phyloP scores from a whole-genome alignment of 1,139 yeast genomes.

The Geotrichum siamense region DNA sequence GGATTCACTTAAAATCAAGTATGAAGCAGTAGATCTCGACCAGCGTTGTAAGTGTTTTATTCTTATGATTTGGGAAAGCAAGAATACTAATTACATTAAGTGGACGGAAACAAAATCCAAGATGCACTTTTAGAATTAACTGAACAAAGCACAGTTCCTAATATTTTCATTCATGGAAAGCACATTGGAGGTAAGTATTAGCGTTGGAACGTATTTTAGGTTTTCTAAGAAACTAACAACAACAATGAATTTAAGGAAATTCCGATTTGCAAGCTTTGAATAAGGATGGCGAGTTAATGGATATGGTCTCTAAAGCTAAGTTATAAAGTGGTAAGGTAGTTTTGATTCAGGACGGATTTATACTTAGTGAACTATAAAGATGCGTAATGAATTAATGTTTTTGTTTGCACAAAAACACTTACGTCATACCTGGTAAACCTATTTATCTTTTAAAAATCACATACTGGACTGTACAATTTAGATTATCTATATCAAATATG shows the following conservation, averaged over 20 bases:
- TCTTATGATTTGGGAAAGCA: neutral
- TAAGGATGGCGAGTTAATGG: constrained; percentile 37
- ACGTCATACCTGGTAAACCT: too few relatives aligned
- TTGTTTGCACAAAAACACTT: too few relatives aligned
- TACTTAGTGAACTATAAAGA: too few relatives aligned
- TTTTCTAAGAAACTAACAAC: neutral
- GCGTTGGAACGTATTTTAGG: neutral
- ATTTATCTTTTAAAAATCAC: too few relatives aligned
- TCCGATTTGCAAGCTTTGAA: constrained; percentile 66
- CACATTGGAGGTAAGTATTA: constrained; percentile 78
- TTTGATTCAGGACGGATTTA: too few relatives aligned
- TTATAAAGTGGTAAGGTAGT: too few relatives aligned
- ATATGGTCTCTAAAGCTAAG: too few relatives aligned
- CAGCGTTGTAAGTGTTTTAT: constrained; percentile 4
- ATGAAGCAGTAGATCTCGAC: constrained; percentile 16
- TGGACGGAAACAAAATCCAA: constrained; percentile 66
- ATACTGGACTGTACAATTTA: too few relatives aligned
- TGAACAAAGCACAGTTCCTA: constrained; percentile 92
- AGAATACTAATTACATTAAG: constrained; percentile 9
- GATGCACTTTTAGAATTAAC: constrained; percentile 66
- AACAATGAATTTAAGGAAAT: constrained; percentile 20
- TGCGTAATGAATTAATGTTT: too few relatives aligned
- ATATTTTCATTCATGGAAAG: constrained; percentile 78
- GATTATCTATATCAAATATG: too few relatives aligned
- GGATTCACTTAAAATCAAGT: constrained; percentile 5